Percentiles rank a stretch among this genome's conserved stretches.
Evolutionary conservation across 768 basidiomycete genomes (phyloP).

Genomic region (Amanita exitialis): DNA sequence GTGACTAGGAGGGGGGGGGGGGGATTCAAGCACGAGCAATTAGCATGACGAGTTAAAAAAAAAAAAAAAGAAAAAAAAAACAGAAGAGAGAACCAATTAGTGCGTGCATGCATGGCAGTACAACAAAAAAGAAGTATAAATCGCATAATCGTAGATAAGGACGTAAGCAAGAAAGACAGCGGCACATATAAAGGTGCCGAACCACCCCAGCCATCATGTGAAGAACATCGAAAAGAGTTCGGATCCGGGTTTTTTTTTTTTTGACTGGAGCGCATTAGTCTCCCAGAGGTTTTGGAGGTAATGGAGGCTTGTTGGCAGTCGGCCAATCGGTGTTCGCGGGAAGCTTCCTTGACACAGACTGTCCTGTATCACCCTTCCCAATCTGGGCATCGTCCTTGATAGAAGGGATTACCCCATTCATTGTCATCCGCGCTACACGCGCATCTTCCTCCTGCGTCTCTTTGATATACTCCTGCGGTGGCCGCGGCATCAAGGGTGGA

Average conservation of each 20-base stretch:
- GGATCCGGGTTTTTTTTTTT: no score
- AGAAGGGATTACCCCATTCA: conserved; percentile 19
- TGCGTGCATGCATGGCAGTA: no score
- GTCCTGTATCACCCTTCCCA: not conserved
- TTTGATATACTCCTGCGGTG: conserved; percentile 71
- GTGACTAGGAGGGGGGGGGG: no score
- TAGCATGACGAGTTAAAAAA: no score
- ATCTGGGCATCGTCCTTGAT: not conserved
- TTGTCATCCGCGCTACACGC: conserved; percentile 34
- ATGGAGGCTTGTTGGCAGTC: conserved; percentile 1
- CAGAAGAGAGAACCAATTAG: not conserved
- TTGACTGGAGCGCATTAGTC: conserved; percentile 9
- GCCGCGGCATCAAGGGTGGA: conserved; percentile 67
- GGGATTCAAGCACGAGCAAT: no score
- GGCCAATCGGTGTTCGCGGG: not conserved
- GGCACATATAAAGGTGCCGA: no score
- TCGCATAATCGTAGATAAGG: not conserved
- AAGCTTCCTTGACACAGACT: not conserved
- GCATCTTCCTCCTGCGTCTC: conserved; percentile 73
- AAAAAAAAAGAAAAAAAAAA: not conserved
- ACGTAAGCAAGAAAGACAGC: not conserved
- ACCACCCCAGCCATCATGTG: not conserved
- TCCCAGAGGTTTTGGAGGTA: conserved; percentile 17
- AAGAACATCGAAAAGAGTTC: no score
- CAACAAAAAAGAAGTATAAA: not conserved